phyloP scores from a whole-genome alignment of 805 yeast genomes.

The Lipomyces sp. region DNA sequence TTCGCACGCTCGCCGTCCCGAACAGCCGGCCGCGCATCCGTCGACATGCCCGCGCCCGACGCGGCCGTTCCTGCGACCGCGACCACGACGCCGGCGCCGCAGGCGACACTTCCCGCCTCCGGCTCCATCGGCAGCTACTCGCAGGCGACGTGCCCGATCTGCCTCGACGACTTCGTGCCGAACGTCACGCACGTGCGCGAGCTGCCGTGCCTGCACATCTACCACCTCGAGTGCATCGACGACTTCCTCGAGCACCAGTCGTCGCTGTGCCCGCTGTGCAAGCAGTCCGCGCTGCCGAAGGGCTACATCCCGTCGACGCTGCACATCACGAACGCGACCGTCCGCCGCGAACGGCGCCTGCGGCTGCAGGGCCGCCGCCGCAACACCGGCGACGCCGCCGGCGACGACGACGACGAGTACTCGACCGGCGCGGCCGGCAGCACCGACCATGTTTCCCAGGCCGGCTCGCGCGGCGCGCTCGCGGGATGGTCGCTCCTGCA shows the following conservation, averaged over 20 bases:
- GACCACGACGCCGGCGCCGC: not conserved
- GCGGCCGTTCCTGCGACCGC: not conserved
- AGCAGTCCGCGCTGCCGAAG: conserved; percentile 23
- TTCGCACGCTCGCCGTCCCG: not conserved
- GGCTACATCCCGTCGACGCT: conserved; percentile 27
- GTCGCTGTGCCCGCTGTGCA: conserved; percentile 78
- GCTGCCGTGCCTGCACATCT: conserved; percentile 75
- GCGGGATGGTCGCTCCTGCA: too few relatives aligned
- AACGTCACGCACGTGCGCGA: conserved; percentile 58
- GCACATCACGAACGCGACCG: conserved; percentile 28
- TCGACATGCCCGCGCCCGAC: too few relatives aligned
- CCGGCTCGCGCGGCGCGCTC: too few relatives aligned
- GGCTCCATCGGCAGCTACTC: conserved; percentile 5
- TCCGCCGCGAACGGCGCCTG: conserved; percentile 25
- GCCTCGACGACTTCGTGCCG: conserved; percentile 63
- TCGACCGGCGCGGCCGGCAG: too few relatives aligned
- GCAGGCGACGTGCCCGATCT: conserved; percentile 59
- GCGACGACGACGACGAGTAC: too few relatives aligned
- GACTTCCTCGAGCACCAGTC: conserved; percentile 73
- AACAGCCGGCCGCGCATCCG: not conserved
- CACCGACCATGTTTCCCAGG: too few relatives aligned
- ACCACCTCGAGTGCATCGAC: conserved; percentile 73
- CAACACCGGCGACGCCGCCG: not conserved
- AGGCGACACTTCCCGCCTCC: too few relatives aligned
- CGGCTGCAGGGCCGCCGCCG: conserved; percentile 7